Evolutionary conservation across 768 basidiomycete species (phyloP).

Genomic region (Mycena crocata): DNA sequence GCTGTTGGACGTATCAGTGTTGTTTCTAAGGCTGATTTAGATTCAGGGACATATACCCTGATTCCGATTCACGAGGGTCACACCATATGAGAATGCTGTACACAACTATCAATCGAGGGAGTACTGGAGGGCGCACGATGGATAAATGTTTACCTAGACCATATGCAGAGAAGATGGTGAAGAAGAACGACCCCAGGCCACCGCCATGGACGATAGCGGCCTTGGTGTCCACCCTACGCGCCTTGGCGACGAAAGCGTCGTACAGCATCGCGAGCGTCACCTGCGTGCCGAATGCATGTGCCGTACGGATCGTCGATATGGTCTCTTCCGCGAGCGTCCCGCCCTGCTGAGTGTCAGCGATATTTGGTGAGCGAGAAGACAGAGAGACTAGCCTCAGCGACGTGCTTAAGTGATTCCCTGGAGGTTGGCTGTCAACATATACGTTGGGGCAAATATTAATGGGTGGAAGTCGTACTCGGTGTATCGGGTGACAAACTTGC

Average conservation of each 20-base stretch:
- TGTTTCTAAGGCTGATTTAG: background rate
- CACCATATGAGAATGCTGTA: slow-evolving; percentile 88
- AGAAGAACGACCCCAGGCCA: slow-evolving; percentile 81
- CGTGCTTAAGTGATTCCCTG: slow-evolving; percentile 75
- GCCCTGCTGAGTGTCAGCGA: slow-evolving; percentile 49
- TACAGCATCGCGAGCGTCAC: slow-evolving; percentile 73
- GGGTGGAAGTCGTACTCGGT: slow-evolving; percentile 67
- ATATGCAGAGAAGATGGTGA: slow-evolving; percentile 82
- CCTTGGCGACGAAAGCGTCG: slow-evolving; percentile 65
- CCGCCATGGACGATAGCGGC: slow-evolving; percentile 66
- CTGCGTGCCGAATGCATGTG: slow-evolving; percentile 92
- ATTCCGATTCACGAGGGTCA: slow-evolving; percentile 77
- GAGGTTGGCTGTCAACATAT: background rate
- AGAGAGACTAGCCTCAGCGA: slow-evolving; percentile 54
- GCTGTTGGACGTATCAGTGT: slow-evolving; percentile 3
- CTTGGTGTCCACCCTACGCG: slow-evolving; percentile 65
- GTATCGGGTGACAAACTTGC: slow-evolving; percentile 69
- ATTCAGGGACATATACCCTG: slow-evolving; percentile 34
- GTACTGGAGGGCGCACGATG: too few relatives aligned
- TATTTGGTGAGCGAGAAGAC: too few relatives aligned
- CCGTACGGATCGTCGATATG: slow-evolving; percentile 88
- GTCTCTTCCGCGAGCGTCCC: slow-evolving; percentile 93
- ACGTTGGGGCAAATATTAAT: background rate
- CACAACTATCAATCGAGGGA: background rate
- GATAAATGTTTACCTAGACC: slow-evolving; percentile 68